Base-by-base conservation (phyloP, 345 rosid species). In the Arabis alpina region DNA sequence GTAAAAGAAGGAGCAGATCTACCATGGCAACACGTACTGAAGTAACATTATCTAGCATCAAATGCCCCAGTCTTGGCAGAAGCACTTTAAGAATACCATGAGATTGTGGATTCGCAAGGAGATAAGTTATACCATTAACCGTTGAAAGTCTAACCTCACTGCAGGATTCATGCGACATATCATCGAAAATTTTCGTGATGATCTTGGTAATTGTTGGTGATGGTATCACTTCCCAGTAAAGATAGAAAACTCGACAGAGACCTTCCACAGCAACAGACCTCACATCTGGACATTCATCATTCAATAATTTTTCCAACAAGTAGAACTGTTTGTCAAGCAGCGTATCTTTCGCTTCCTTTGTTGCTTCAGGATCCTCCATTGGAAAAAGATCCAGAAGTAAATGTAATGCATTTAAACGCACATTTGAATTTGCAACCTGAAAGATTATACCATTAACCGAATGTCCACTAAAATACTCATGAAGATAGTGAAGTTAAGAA, bases 231-330 rank as follows among this genome's bases (percentile, higher is more conserved):
- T 94, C 99, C 99, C 97, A 94, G 77, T 86, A 94, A 55, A 94
- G 76, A 87, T 80, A 84, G 58, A 94, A 91, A 72, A 89, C 72
- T 66, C 96, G 91, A 41, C 91, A 89, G 73, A 90, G 85, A 59
- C 99, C 99, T 82, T 94, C 97, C 48, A 94, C 99, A 44, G 97
- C 96, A 76, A 88, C 86, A 76, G 88, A 83, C 83, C 99, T 84
- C 69, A 94, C 83, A 67, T 85, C 91, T 41, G 96, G 95, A 47
- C 95, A 87, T 74, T 88, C 96, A 80, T 94, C 99, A 77, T 73
- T 76, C 68, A 94, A 83, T 66, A 89, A 63, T 67, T 74, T 87
- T 77, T 94, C 99, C 80, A 89, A 43, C 77, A 94, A 79, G 74
- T 84, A 91, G 84, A 89, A 91, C 81, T 94, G 96, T 63, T 81